Percentiles rank a stretch among this genome's conserved stretches.
These are phyloP conservation scores for Ophiostoma himal-ulmi DNA, from an alignment of 2,329 filamentous ascomycete genomes.

Conservation along the genomic window DNA sequence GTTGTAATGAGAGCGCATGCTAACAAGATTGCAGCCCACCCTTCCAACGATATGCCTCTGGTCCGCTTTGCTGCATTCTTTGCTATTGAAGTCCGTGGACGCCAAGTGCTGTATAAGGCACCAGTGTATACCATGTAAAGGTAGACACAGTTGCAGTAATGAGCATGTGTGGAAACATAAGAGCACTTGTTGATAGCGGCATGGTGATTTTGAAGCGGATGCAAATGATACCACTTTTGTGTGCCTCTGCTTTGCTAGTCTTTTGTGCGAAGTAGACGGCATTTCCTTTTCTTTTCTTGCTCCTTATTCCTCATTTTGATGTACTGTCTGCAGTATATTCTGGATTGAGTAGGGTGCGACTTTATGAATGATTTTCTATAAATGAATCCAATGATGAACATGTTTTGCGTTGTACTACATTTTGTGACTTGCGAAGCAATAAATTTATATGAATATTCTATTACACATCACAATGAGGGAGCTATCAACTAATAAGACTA, in stretches of 20 bases:
- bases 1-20: neutral
- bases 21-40: conserved; percentile 27
- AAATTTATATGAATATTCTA: neutral
- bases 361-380: conserved; percentile 10
- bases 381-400: neutral
- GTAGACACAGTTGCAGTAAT: conserved; percentile 17
- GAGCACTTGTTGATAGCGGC: neutral
- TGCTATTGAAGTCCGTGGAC: conserved; percentile 66
- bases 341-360: neutral
- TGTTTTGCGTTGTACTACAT: neutral
- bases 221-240: conserved; percentile 4
- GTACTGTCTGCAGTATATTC: neutral
- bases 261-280: neutral
- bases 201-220: neutral
- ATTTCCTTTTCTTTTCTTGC: neutral
- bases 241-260: neutral
- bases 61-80: conserved; percentile 73
- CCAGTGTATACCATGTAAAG: conserved; percentile 59
- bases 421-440: neutral
- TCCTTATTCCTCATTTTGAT: neutral
- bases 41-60: conserved; percentile 46
- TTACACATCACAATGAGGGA: too few relatives aligned
- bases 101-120: conserved; percentile 69
- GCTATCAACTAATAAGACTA: neutral
- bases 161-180: neutral